phyloP scores from a whole-genome alignment of 2,329 filamentous ascomycete genomes.

The Hymenoscyphus salicellus region DNA sequence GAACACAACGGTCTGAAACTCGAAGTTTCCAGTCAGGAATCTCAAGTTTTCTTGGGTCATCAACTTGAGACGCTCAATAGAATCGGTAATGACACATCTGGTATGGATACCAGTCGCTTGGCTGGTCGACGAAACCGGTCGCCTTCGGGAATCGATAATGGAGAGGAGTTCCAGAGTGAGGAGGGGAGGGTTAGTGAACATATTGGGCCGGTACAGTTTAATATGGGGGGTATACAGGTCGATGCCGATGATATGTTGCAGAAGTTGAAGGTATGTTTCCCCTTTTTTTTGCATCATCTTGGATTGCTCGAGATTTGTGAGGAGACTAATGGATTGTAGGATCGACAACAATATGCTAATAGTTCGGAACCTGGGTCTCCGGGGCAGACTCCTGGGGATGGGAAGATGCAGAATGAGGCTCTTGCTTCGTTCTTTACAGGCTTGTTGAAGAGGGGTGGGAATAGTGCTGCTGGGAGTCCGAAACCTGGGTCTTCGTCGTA shows the following conservation, averaged over 20 bases:
- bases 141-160: constrained; percentile 18
- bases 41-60: constrained; percentile 71
- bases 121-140: constrained; percentile 26
- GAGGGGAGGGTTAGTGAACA: constrained; percentile 55
- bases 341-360: constrained; percentile 34
- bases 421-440: constrained; percentile 59
- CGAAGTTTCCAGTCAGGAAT: constrained; percentile 66
- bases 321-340: constrained; percentile 22
- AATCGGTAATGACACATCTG: constrained; percentile 51
- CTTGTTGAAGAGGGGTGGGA: constrained; percentile 51
- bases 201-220: constrained; percentile 93
- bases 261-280: constrained; percentile 66
- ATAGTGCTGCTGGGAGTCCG: constrained; percentile 31
- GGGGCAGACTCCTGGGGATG: constrained; percentile 35
- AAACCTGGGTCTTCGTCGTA: constrained; percentile 29
- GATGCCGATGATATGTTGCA: constrained; percentile 92
- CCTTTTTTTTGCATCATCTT: background rate
- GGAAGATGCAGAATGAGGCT: constrained; percentile 55
- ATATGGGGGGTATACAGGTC: constrained; percentile 95
- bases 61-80: constrained; percentile 75
- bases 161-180: constrained; percentile 26
- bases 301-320: background rate
- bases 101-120: constrained; percentile 31
- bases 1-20: constrained; percentile 39
- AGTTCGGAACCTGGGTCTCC: constrained; percentile 35